Base-by-base conservation (phyloP, 306 rosid genomes). In the Calophaca sinica region DNA sequence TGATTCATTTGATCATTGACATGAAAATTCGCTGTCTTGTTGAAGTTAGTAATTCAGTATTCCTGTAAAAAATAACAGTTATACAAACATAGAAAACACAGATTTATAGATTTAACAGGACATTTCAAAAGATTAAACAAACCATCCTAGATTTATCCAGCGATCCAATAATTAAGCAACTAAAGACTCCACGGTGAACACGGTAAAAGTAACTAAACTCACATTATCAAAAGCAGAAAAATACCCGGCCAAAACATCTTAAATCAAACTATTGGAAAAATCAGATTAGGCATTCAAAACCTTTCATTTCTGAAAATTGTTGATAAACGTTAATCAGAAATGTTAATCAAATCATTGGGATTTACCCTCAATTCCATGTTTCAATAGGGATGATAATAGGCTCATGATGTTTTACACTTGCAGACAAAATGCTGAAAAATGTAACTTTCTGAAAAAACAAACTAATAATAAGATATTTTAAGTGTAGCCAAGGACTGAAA, bases 211-310 rank as follows among this genome's bases (percentile, higher is more conserved):
- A 42, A 54, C n/a, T 71, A 51, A 51, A 7, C 20, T 62, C 59
- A 9, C 28, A 61, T n/a, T 72, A 44, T 26, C 44, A 59, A 41
- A 35, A 48, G 64, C 8, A 44, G 73, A 73, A 48, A 49, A 73
- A 14, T 41, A 50, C 29, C 15, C 2, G 0, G 49, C 70, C 5
- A 78, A 49, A 78, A 6, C 60, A 52, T 62, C 60, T 9, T 20
- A 39, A n/a, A 29, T 9, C 29, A 54, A 60, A 36, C 44, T 35
- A 48, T 3, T 3, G 5, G 63, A 49, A 36, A 44, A 55, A 66
- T 44, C 38, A 44, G 38, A 68, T n/a, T 61, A 72, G 36, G 14
- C 76, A 58, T 69, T 70, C 48, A 49, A 68, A 67, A 45, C 60
- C 20, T 50, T n/a, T n/a, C 5, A 9, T 55, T 11, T 55, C 50